Evolutionary conservation across 805 yeast genomes (phyloP), one percentile per base, ranked within the genome.

Genomic region (Wickerhamiella vanderwaltii): DNA sequence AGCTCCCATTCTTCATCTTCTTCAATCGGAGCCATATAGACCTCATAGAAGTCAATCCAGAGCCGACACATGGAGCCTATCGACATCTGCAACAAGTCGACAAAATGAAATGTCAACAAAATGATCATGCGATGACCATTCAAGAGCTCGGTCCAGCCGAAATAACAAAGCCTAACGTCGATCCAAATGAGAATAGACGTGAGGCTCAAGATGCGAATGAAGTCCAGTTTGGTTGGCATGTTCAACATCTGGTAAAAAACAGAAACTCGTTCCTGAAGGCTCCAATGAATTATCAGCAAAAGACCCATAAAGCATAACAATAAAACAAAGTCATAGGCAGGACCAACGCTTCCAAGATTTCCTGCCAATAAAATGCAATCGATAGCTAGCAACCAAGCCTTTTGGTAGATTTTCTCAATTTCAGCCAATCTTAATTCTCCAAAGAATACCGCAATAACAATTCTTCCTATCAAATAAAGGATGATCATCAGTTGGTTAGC

Each of bases 381-480:
- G 30, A 82, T 73, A 16, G 79, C 63, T 2, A 82, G 70, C 43
- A 63, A 75, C 68, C 78, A 81, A 39, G 73, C 67, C 56, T 75
- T 69, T 56, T 72, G 93, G 56, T 68, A 72, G 39, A 74, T 67
- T 54, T 80, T 87, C 50, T 87, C 94, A 41, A 70, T 59, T 56
- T 88, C 98, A 25, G 81, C 68, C 12, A 75, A 60, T 43, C 94
- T 66, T 40, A 88, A 62, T 43, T 75, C 76, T 0, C 95, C 95
- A 63, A 86, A 85, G 28, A 84, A 51, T 0, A 76, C 1, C 20
- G 59, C 47, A 36, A 77, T 79, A 0, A 77, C 48, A 6, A 67
- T 31, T 47, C 73, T 72, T 25, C 75, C 79, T 12, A 68, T 12
- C 3, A 60, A 25, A 11, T 44, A 20, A 9, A 50, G 22, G 28